Conservation (phyloP, 495 filamentous ascomycete species). For the Lepraria neglecta region DNA sequence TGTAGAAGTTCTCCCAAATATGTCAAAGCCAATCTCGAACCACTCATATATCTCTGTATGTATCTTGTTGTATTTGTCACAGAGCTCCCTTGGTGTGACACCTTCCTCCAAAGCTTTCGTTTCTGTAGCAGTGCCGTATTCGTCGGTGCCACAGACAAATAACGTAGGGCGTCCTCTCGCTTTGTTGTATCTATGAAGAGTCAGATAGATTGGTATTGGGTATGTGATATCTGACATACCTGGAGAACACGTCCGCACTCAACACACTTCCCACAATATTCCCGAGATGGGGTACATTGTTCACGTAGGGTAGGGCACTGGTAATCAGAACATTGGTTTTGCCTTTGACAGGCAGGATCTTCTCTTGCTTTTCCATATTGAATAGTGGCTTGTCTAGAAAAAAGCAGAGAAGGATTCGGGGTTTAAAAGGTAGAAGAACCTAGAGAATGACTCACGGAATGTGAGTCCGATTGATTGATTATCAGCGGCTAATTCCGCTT, state of each 20-base stretch:
- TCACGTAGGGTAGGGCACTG: slow-evolving; percentile 78
- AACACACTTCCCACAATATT: slow-evolving; percentile 91
- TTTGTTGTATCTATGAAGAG: slow-evolving; percentile 55
- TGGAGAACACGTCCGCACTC: slow-evolving; percentile 66
- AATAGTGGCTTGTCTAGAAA: neutral
- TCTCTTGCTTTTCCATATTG: slow-evolving; percentile 17
- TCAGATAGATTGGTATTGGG: neutral
- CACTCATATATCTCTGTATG: slow-evolving; percentile 83
- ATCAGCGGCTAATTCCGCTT: slow-evolving; percentile 5
- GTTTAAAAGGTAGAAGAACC: neutral
- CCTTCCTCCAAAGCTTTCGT: slow-evolving; percentile 67
- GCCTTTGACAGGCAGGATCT: slow-evolving; percentile 41
- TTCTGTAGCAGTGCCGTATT: slow-evolving; percentile 85
- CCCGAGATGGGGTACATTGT: slow-evolving; percentile 92
- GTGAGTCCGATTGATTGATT: no score
- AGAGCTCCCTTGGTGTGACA: slow-evolving; percentile 64
- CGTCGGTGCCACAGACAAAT: slow-evolving; percentile 55
- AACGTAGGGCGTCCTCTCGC: slow-evolving; percentile 57
- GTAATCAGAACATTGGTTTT: slow-evolving; percentile 51
- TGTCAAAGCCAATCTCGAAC: slow-evolving; percentile 80
- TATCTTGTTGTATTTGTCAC: slow-evolving; percentile 77
- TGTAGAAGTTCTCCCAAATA: slow-evolving; percentile 79
- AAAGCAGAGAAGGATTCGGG: neutral
- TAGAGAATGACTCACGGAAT: slow-evolving; percentile 1
- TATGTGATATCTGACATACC: slow-evolving; percentile 4